These are phyloP conservation scores for Spathaspora arborariae DNA, from an alignment of 805 yeast genomes.

Conservation along the genomic window DNA sequence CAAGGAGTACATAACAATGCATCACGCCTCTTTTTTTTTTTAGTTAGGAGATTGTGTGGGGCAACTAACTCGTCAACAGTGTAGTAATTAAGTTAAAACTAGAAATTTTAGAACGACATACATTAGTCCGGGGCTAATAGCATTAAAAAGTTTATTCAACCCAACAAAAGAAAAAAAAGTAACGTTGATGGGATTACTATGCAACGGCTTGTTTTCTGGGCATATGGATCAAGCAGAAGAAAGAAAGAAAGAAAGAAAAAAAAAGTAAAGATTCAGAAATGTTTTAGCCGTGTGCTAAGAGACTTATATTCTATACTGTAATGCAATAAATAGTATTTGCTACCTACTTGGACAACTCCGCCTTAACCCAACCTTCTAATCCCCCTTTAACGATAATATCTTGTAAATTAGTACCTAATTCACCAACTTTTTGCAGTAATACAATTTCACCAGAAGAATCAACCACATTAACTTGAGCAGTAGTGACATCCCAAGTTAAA, in stretches of 20 bases:
- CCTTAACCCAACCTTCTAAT: conserved; percentile 94
- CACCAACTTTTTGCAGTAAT: conserved; percentile 87
- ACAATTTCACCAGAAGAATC: conserved; percentile 62
- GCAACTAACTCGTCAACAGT: not conserved
- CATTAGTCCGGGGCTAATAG: not conserved
- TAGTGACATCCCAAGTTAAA: conserved; percentile 88
- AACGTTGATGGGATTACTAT: no score
- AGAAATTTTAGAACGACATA: not conserved
- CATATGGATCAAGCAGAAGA: no score
- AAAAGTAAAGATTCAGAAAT: no score
- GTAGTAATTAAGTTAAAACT: no score
- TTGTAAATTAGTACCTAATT: conserved; percentile 90
- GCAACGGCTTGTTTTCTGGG: not conserved
- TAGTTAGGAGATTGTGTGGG: no score
- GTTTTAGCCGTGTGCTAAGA: no score
- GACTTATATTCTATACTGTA: no score
- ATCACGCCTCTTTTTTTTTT: no score
- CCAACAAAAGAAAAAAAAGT: no score
- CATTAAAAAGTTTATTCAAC: not conserved
- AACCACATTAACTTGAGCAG: conserved; percentile 72
- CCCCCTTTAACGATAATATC: conserved; percentile 98
- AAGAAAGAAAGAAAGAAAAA: no score
- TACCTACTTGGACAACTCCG: conserved; percentile 42
- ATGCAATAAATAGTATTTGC: not conserved
- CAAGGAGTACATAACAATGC: no score